Percentiles rank a stretch among this genome's conserved stretches.
Evolutionary conservation across 2,329 filamentous ascomycete genomes (phyloP).

Genomic region (Sporothrix curviconia): DNA sequence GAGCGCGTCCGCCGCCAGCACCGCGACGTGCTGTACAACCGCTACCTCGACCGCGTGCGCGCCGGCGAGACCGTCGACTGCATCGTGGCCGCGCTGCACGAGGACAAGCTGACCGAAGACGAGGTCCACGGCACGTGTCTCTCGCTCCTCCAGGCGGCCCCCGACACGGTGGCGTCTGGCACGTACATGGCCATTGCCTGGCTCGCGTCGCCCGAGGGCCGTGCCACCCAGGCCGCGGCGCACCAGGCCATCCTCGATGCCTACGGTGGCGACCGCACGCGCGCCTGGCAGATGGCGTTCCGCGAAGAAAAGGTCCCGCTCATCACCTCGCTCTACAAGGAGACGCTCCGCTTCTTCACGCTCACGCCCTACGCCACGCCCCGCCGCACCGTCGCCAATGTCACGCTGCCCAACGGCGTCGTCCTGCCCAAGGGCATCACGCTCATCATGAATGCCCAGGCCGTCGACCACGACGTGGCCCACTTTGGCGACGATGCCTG

Average conservation of each 20-base stretch:
- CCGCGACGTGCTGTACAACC: constrained; percentile 1
- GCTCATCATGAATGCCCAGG: constrained; percentile 9
- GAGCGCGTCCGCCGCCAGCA: background rate
- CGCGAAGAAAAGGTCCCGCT: constrained; percentile 7
- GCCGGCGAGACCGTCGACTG: constrained; percentile 7
- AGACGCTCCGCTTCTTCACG: constrained; percentile 9
- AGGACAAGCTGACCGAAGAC: constrained; percentile 5
- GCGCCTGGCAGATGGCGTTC: constrained; percentile 6
- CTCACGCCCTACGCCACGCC: constrained; percentile 5
- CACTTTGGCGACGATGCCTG: constrained; percentile 6
- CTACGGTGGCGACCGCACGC: constrained; percentile 4
- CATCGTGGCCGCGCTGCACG: constrained; percentile 6
- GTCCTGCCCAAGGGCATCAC: constrained; percentile 2
- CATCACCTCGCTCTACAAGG: background rate
- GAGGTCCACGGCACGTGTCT: constrained; percentile 8
- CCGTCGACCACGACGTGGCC: background rate
- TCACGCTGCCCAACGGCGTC: constrained; percentile 3
- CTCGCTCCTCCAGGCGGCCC: constrained; percentile 5
- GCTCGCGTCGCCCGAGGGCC: constrained; percentile 1
- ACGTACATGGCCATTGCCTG: constrained; percentile 8
- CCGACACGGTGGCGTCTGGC: background rate
- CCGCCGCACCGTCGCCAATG: constrained; percentile 1
- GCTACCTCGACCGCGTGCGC: background rate
- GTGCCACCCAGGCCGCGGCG: background rate
- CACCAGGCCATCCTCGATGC: background rate